Evolutionary conservation across 2,329 filamentous ascomycete genomes (phyloP), one percentile per base, ranked within the genome.

Genomic region (Lachnellula arida): DNA sequence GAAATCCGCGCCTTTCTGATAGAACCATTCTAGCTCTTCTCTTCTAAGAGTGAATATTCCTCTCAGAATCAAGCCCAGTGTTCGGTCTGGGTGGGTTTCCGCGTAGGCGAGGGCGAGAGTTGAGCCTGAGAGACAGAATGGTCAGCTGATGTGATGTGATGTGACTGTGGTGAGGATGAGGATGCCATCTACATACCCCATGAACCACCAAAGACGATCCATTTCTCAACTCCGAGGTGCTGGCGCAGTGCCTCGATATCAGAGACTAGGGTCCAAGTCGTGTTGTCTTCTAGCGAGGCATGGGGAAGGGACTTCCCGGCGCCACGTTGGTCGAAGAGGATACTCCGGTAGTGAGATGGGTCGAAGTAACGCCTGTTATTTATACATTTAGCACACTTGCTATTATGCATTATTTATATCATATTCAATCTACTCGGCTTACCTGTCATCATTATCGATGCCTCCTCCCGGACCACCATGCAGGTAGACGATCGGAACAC

Each of bases 191-290:
- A 32, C 28, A 42, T 44, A 22, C 42, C 76, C 76, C 76, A 78
- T 1, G 75, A 77, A 1, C 76, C 75, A 40, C 76, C 76, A 57
- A 77, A 79, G 4, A 78, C 72, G 39, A 73, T 68, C 76, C 76
- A 78, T 62, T 75, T 75, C 7, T 63, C 42, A 32, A 78, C 73
- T 0, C 67, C 53, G 6, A 78, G 67, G 51, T 76, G 73, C 15
- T 67, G 58, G 40, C 76, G 71, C 1, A 78, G 64, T 1, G 65
- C 61, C 57, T 78, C 76, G 58, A 78, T 74, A 56, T 79, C 76
- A n/a, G 69, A 60, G 3, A 77, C 70, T 0, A 78, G 66, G 54
- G 73, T 65, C 67, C 71, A 71, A 2, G 76, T 77, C 0, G 73
- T 78, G 66, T 78, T 78, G 48, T 77, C 71, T 11, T 66, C 62